These are phyloP conservation scores for Inonotus hispidus DNA, from an alignment of 1,284 basidiomycete genomes.

Conservation along the genomic window DNA sequence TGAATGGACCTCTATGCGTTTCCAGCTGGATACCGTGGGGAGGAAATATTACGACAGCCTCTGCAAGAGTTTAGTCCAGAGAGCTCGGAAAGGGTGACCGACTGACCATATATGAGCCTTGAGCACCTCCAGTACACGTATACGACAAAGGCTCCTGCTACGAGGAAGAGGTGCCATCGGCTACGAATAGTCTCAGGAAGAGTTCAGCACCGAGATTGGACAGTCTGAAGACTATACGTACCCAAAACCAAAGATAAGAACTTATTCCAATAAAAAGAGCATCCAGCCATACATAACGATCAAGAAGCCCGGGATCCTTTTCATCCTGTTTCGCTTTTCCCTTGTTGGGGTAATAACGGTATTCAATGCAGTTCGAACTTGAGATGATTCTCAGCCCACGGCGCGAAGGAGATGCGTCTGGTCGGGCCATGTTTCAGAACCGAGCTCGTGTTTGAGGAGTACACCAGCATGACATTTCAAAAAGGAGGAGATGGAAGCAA, in stretches of 20 bases:
- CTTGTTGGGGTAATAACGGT: slow-evolving; percentile 8
- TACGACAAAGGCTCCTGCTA: background rate
- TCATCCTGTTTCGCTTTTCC: background rate
- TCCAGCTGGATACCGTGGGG: slow-evolving; percentile 68
- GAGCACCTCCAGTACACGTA: slow-evolving; percentile 16
- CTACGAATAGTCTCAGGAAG: background rate
- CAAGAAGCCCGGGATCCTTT: background rate
- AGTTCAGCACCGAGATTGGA: background rate
- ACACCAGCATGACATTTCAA: background rate
- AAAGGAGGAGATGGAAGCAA: background rate
- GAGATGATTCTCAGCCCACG: slow-evolving; percentile 6
- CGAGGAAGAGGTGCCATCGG: background rate
- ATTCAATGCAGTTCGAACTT: slow-evolving; percentile 5
- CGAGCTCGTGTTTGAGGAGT: background rate
- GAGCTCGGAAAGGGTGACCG: too few species aligned
- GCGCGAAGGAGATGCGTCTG: background rate
- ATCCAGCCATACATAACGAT: background rate
- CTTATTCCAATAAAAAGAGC: background rate
- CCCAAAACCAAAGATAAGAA: background rate
- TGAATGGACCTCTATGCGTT: slow-evolving; percentile 49
- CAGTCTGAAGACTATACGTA: background rate
- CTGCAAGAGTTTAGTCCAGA: slow-evolving; percentile 32
- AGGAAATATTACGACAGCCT: slow-evolving; percentile 62
- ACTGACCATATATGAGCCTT: slow-evolving; percentile 9
- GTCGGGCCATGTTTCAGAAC: background rate